Evolutionary conservation across 2,329 filamentous ascomycete genomes (phyloP), one percentile per base, ranked within the genome.

Genomic region (Didymella sp.): DNA sequence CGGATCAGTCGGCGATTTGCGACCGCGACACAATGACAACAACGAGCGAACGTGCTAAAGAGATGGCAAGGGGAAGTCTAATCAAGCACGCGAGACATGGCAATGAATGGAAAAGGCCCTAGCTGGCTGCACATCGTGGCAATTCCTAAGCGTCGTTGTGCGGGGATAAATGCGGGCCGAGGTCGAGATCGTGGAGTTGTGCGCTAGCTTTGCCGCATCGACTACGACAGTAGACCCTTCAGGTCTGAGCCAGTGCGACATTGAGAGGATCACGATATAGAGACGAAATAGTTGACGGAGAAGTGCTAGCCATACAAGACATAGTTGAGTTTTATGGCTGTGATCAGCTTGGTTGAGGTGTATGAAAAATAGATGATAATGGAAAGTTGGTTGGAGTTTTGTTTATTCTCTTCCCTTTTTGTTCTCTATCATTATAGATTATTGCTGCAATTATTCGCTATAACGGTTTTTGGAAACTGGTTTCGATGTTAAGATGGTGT

Each of bases 91-190:
- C 44, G 13, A 57, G 38, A 44, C 15, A 21, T 30, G 13, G 27
- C 37, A 25, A 33, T 38, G 17, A 42, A 37, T 25, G 28, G 30
- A 22, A 47, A 46, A 13, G 13, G 22, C 9, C 22, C 21, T 22
- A 13, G 33, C 27, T 30, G 40, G 19, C 31, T 19, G 38, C 30
- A 43, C 17, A 15, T 58, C 50, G 64, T 67, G 59, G 53, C 59
- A 66, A 66, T 70, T 73, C 58, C 59, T 66, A 65, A 71, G 65
- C 67, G 48, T 58, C 58, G 56, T 51, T 31, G 48, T 64, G 64
- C 67, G 68, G 70, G 67, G 67, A 70, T 59, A 49, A 25, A 9
- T 21, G 52, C 33, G 43, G 65, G 56, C 69, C 70, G 69, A 73
- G 69, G 69, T 71, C 65, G 63, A 51, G 47, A 59, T 52, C 35